Evolutionary conservation across 1,284 basidiomycete species (phyloP).

Genomic region (Marasmius oreades): DNA sequence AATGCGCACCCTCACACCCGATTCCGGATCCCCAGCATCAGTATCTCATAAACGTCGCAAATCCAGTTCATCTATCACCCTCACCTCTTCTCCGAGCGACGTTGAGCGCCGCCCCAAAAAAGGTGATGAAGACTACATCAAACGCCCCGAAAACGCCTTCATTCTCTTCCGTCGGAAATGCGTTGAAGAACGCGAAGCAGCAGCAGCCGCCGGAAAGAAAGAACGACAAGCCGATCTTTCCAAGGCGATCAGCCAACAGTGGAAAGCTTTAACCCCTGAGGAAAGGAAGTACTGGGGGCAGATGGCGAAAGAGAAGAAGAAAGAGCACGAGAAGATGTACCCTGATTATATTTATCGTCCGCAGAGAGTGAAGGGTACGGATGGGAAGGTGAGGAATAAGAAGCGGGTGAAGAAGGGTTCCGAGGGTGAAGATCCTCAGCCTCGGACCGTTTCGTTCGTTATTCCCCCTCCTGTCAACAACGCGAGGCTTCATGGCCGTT

Average conservation of each 20-base stretch:
- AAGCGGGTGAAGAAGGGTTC: slow-evolving; percentile 40
- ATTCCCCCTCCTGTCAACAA: slow-evolving; percentile 29
- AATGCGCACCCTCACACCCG: slow-evolving; percentile 47
- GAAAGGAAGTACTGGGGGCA: slow-evolving; percentile 15
- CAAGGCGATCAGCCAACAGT: slow-evolving; percentile 59
- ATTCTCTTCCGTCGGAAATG: slow-evolving; percentile 75
- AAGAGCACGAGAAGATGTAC: slow-evolving; percentile 14
- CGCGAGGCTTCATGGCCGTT: slow-evolving; percentile 43
- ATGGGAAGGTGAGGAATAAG: slow-evolving; percentile 39
- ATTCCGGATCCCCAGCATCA: slow-evolving; percentile 27
- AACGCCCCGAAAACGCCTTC: slow-evolving; percentile 78
- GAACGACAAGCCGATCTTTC: slow-evolving; percentile 57
- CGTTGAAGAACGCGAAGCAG: slow-evolving; percentile 64
- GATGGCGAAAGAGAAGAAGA: slow-evolving; percentile 17
- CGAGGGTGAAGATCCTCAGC: slow-evolving; percentile 43
- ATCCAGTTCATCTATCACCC: slow-evolving; percentile 50
- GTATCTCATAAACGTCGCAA: slow-evolving; percentile 55
- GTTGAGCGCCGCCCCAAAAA: slow-evolving; percentile 68
- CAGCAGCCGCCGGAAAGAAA: slow-evolving; percentile 42
- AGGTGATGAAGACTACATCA: slow-evolving; percentile 78
- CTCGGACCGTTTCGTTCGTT: slow-evolving; percentile 45
- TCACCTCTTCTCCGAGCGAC: slow-evolving; percentile 21
- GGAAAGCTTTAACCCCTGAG: slow-evolving; percentile 14
- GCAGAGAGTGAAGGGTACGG: slow-evolving; percentile 59
- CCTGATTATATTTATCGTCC: slow-evolving; percentile 36